Base-by-base conservation (phyloP, 2,329 filamentous ascomycete species). In the Ascochyta lentis region DNA sequence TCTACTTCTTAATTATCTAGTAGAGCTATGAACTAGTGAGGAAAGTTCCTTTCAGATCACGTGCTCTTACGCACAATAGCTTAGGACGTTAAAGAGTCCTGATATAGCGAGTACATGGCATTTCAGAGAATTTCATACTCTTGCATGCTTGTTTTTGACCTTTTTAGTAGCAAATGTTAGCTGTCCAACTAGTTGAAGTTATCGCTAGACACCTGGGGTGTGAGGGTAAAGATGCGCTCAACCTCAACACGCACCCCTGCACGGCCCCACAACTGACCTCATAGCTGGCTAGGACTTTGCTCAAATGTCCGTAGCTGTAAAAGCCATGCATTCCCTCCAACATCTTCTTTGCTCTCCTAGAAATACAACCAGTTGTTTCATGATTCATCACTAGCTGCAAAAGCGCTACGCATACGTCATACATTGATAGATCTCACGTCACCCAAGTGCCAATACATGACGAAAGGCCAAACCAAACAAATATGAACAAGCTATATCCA, bases 361-460 rank as follows among this genome's bases (percentile, higher is more conserved):
- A 16, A 31, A 16, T 4, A 26, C 22, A 22, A 35, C n/a, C 29
- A 22, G 8, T 22, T 22, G 4, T 29, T 23, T 31, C 33, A 47
- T 53, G 50, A 47, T 38, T 48, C 44, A 54, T 39, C 19, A 48
- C 24, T 29, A 16, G 19, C 24, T 52, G 10, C 23, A n/a, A 24
- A 29, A n/a, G 16, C 40, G 23, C 26, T 29, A 19, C 27, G 16
- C 19, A 40, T n/a, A 44, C 39, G 44, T 54, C 38, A 44, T 44
- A 47, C 33, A 27, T 48, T 22, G 26, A 43, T n/a, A 26, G n/a
- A 33, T 26, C 31, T 44, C 7, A 26, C 33, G 15, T 23, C 13
- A 16, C 8, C 4, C 12, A 26, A 23, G 31, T 23, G n/a, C 23
- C 31, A n/a, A 37, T 24, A 48, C 19, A 39, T 15, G 47, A 38